Evolutionary conservation across 176 grass and related monocot genomes (phyloP).

Genomic region (Bothriochloa decipiens): DNA sequence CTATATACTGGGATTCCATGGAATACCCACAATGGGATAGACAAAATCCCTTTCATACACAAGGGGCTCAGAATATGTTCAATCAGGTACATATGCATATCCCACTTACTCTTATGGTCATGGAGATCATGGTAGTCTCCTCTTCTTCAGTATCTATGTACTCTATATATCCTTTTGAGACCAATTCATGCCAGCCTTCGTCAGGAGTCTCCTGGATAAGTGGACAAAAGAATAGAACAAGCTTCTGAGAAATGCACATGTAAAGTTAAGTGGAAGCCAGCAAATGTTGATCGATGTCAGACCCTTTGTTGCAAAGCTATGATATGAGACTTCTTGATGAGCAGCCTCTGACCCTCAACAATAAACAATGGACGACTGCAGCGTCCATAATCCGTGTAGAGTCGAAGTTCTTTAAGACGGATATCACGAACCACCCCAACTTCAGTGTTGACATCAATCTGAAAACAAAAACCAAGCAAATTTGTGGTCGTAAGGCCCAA

Average conservation of each 20-base stretch:
- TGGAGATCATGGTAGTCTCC: constrained; percentile 97
- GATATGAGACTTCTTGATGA: constrained; percentile 93
- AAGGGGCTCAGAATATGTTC: not conserved
- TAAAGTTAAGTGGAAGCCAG: constrained; percentile 33
- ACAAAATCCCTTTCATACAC: not conserved
- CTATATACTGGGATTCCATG: constrained; percentile 1
- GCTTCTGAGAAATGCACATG: constrained; percentile 36
- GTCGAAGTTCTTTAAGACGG: constrained; percentile 88
- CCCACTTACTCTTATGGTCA: constrained; percentile 88
- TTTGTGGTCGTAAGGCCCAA: not conserved
- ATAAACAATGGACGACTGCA: constrained; percentile 97
- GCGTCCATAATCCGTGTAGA: constrained; percentile 97
- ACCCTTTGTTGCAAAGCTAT: constrained; percentile 92
- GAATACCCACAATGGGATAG: not conserved
- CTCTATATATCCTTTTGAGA: constrained; percentile 94
- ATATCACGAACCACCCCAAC: constrained; percentile 98
- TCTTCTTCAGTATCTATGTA: constrained; percentile 98
- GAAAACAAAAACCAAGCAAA: constrained; percentile 41
- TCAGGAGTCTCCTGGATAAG: constrained; percentile 85
- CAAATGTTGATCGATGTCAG: constrained; percentile 23
- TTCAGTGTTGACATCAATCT: constrained; percentile 99
- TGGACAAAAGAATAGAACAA: constrained; percentile 24
- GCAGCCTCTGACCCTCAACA: constrained; percentile 89
- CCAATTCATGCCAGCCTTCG: constrained; percentile 93
- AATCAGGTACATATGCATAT: constrained; percentile 40